Base-by-base conservation (phyloP, 495 filamentous ascomycete genomes). In the Talaromyces ruber region DNA sequence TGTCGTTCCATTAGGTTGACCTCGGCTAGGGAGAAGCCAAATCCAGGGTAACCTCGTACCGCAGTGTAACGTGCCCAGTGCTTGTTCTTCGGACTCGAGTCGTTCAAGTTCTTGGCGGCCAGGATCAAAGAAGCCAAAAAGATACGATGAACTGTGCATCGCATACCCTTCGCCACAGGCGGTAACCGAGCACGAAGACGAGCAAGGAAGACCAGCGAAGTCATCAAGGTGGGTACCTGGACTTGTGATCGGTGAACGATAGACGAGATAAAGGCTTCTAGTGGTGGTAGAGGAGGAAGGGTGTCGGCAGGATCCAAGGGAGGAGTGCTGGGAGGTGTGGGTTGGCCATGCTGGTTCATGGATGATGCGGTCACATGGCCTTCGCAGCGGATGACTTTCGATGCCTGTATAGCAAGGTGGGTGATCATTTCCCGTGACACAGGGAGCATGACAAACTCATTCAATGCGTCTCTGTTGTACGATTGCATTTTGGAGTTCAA, bases 1-100 rank as follows among this genome's bases (percentile, higher is more conserved):
- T 98, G 93, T 80, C 94, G 94, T 81, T 98, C 93, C 93, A 98
- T 98, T 55, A 97, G 82, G 78, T 97, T 98, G 63, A 98, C 93
- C 77, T 98, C 93, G 21, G 91, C 93, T 52, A 92, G 79, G 54
- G 86, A 92, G 81, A 98, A 98, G 64, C 93, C 89, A 72, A 98
- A 98, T 60, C 78, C 84, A 53, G 90, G 88, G 70, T 77, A 88
- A 54, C 86, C 87, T 66, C 87, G 84, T 62, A 94, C 86, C 45
- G 76, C 74, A 58, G 89, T 93, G 80, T 98, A 98, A 62, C 83
- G 86, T 28, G 94, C 92, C 94, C 94, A 98, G 80, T 98, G 94
- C 85, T 97, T 98, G 84, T 98, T 98, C 87, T 98, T 98, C 58
- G 95, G 94, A 26, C 92, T 96, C 55, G 93, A 96, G 78, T 91